Conservation (phyloP, 306 rosid genomes). For the Casuarina equisetifolia region DNA sequence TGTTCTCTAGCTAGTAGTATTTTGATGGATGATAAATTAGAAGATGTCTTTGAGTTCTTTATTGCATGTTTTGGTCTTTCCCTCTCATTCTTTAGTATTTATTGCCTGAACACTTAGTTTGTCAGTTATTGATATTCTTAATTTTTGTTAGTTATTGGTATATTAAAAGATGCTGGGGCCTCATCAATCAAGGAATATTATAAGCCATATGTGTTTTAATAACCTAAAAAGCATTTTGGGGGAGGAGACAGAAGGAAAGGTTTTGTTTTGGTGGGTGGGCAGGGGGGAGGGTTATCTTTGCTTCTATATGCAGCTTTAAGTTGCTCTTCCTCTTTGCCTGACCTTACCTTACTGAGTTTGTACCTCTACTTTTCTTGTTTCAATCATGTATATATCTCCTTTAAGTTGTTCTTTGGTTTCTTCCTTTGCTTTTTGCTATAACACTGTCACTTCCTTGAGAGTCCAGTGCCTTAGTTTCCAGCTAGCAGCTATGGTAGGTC, state of each 20-base stretch:
- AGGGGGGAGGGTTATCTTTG: background rate
- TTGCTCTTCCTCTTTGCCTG: background rate
- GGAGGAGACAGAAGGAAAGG: too few species aligned
- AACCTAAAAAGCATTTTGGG: too few species aligned
- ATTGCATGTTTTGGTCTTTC: conserved; percentile 6
- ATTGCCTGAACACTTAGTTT: too few species aligned
- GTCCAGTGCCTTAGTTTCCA: too few species aligned
- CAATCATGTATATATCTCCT: background rate
- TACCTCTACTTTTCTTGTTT: background rate
- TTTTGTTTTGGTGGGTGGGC: too few species aligned
- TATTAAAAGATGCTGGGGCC: background rate
- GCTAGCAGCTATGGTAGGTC: too few species aligned
- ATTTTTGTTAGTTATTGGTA: background rate
- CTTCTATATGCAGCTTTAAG: background rate
- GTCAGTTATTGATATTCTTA: background rate
- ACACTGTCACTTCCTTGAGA: too few species aligned
- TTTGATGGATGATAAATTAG: background rate
- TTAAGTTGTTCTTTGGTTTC: too few species aligned
- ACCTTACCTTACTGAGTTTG: background rate
- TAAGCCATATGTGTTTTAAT: background rate
- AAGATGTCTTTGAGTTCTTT: conserved; percentile 1
- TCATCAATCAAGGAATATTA: background rate
- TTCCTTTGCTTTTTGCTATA: too few species aligned
- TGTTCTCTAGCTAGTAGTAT: conserved; percentile 5
- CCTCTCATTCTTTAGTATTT: background rate